Base-by-base conservation (phyloP, 768 basidiomycete species). In the Rhodocollybia butyracea region DNA sequence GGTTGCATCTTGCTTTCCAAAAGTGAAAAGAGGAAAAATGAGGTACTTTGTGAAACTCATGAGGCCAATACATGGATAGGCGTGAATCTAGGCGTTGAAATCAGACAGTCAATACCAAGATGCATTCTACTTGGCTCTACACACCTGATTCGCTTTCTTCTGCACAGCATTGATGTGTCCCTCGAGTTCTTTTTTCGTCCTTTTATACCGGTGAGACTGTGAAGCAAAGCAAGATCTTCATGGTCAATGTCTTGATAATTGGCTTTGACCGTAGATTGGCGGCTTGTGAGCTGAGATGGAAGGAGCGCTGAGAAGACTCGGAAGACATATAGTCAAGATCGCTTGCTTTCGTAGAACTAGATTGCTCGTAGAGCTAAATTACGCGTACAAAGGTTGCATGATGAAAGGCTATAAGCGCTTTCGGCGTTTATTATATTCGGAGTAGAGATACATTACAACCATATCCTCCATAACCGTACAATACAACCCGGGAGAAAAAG, bases 11-110 rank as follows among this genome's bases (percentile, higher is more conserved):
- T 21, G 24, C 12, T 19, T 22, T 13, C 6, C 40, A 40, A 41
- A 21, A 17, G 42, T 6, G n/a, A 17, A 19, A 42, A 54, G 46
- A 51, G 73, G 74, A 7, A 47, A 51, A 17, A 75, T 75, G 56
- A 72, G 74, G 67, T 64, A 59, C 76, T 75, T 36, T 61, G 63
- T 57, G 63, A 68, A 30, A 72, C 58, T 70, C 70, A 52, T 43
- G 7, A 40, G 10, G 39, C 27, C 39, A 34, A 59, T 51, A 45
- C 53, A 54, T 10, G 43, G 43, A 17, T 46, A 54, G 24, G 34
- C 27, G 29, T 36, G 21, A 17, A 54, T 46, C 43, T 54, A 21
- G 30, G 10, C 11, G 13, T n/a, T n/a, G n/a, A 31, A 8, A n/a
- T 36, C 5, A 4, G 24, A 21, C 39, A 27, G 12, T 19, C 17